Base-by-base conservation (phyloP, 768 basidiomycete genomes). In the Rhodotorula babjevae region DNA sequence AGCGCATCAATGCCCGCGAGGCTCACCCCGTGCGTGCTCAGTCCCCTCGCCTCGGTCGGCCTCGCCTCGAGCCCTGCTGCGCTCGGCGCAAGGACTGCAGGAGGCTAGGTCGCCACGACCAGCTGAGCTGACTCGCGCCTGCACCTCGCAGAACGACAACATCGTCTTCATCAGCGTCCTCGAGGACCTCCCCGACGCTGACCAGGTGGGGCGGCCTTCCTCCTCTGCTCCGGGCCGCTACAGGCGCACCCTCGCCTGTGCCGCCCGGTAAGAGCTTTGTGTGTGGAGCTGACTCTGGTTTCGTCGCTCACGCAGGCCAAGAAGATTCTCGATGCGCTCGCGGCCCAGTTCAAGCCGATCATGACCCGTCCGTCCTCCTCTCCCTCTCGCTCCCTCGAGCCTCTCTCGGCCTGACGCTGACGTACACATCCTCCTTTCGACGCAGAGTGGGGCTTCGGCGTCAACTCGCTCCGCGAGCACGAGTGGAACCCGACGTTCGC, bases 401-500 rank as follows among this genome's bases (percentile, higher is more conserved):
- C n/a, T n/a, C n/a, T n/a, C n/a, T n/a, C 36, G 36, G 9, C 36
- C 5, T 9, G 15, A 6, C 21, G 8, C 9, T 16, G 31, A 57
- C 18, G 7, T 6, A 31, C 15, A 16, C 31, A 33, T 2, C 18
- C 31, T 2, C 18, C 8, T 14, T 1, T 14, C 2, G 27, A 18
- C 21, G 36, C 57, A 58, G 57, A 56, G 27, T 67, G 65, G 53
- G 63, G 68, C 15, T 69, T 65, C 21, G 63, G 55, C 10, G 46
- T 72, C 25, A 72, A 67, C 58, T 59, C 65, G n/a, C 53, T 76
- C 40, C 58, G 63, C 53, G 74, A 75, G 60, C 68, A 75, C 59
- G 74, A 75, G 55, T 68, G 64, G 67, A 75, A 75, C 70, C 67
- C 62, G 27, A n/a, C 36, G 11, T 76, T 76, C 27, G 68, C 65